These are phyloP conservation scores for Orbilia blumenaviensis DNA, from an alignment of 2,329 filamentous ascomycete species.

Conservation along the genomic window DNA sequence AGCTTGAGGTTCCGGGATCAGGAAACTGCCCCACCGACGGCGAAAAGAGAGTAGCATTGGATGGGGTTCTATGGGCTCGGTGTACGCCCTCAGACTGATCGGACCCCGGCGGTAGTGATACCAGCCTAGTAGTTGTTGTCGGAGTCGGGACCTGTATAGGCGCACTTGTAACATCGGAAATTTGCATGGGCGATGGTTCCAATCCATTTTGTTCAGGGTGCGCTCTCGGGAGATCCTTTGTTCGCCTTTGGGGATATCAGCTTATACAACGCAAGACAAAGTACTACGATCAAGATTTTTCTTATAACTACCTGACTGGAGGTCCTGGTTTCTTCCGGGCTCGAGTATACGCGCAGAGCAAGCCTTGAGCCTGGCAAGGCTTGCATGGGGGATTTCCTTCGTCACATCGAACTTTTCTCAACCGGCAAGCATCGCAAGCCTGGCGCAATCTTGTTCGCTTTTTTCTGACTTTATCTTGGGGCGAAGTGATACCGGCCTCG, in stretches of 20 bases:
- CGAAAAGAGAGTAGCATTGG: slow-evolving; percentile 44
- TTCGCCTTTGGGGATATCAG: slow-evolving; percentile 45
- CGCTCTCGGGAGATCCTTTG: slow-evolving; percentile 48
- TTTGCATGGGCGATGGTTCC: slow-evolving; percentile 51
- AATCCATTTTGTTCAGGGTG: slow-evolving; percentile 50
- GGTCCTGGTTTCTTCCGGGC: slow-evolving; percentile 53
- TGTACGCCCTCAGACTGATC: slow-evolving; percentile 53
- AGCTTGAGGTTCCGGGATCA: slow-evolving; percentile 28
- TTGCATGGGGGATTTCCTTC: slow-evolving; percentile 53
- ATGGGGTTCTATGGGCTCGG: slow-evolving; percentile 44
- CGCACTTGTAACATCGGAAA: slow-evolving; percentile 37
- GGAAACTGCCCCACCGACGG: slow-evolving; percentile 42
- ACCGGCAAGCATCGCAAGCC: slow-evolving; percentile 51
- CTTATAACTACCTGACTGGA: slow-evolving; percentile 49
- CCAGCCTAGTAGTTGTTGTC: slow-evolving; percentile 44
- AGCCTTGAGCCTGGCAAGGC: slow-evolving; percentile 51
- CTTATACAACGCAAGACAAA: slow-evolving; percentile 38
- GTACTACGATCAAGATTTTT: slow-evolving; percentile 1
- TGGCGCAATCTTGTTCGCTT: slow-evolving; percentile 53
- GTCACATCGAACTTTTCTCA: slow-evolving; percentile 52
- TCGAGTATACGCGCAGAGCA: slow-evolving; percentile 53
- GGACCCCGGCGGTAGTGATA: slow-evolving; percentile 49
- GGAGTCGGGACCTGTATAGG: slow-evolving; percentile 31
- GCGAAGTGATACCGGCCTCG: slow-evolving; percentile 39
- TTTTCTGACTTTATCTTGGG: slow-evolving; percentile 42